These are phyloP conservation scores for Phytophthora pluvialis DNA, from an alignment of 352 stramenopile species.

Conservation along the genomic window DNA sequence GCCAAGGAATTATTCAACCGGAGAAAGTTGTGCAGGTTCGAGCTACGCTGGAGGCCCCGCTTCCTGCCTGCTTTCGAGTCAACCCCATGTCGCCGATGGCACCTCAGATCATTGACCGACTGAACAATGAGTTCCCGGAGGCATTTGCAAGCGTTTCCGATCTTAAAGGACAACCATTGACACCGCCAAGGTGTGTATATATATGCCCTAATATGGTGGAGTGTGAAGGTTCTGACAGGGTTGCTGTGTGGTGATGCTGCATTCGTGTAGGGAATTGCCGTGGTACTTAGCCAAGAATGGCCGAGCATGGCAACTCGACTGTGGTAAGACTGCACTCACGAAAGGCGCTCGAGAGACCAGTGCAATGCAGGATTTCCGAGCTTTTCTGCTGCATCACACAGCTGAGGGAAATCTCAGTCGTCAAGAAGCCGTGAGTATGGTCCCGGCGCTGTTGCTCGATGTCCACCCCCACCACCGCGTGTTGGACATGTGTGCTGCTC, in stretches of 20 bases:
- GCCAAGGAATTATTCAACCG: slow-evolving; percentile 61
- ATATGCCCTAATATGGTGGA: neutral
- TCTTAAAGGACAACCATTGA: slow-evolving; percentile 39
- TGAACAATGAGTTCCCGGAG: slow-evolving; percentile 53
- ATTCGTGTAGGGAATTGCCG: slow-evolving; percentile 43
- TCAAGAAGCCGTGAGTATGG: slow-evolving; percentile 98
- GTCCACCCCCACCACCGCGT: slow-evolving; percentile 86
- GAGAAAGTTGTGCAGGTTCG: slow-evolving; percentile 54
- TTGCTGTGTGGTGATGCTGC: neutral
- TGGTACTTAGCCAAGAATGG: slow-evolving; percentile 69
- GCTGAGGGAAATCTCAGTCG: slow-evolving; percentile 92
- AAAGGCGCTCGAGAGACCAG: slow-evolving; percentile 61
- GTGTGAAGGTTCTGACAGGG: neutral
- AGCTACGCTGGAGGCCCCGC: slow-evolving; percentile 53
- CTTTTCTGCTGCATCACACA: slow-evolving; percentile 93
- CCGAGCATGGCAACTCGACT: slow-evolving; percentile 77
- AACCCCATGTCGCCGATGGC: slow-evolving; percentile 47
- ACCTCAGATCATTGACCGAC: slow-evolving; percentile 49
- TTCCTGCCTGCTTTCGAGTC: slow-evolving; percentile 77
- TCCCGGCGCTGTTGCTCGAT: slow-evolving; percentile 96
- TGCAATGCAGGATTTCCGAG: slow-evolving; percentile 87
- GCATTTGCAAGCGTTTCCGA: slow-evolving; percentile 41
- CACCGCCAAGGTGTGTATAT: slow-evolving; percentile 38
- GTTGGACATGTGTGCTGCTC: slow-evolving; percentile 91
- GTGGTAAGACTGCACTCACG: slow-evolving; percentile 66